Evolutionary conservation across 2,329 filamentous ascomycete species (phyloP).

Genomic region (Aspergillus floridensis): DNA sequence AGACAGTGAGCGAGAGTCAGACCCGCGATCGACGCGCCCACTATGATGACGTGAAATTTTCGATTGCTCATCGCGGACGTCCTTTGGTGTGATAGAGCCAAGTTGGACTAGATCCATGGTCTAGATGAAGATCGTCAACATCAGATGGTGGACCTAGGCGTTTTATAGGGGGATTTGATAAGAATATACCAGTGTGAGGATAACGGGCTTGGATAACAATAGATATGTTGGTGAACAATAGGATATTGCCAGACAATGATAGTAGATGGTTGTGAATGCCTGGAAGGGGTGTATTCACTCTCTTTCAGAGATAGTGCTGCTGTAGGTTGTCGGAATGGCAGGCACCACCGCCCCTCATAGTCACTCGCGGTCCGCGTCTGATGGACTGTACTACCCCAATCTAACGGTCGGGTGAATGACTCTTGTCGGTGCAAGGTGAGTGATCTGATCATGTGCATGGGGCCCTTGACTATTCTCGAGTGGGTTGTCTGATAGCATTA

Average conservation of each 20-base stretch:
- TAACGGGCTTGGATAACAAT: background rate
- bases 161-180: background rate
- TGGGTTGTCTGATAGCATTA: background rate
- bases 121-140: background rate
- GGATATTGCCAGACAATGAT: background rate
- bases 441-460: background rate
- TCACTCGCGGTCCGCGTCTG: background rate
- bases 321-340: background rate
- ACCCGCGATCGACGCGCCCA: constrained; percentile 1
- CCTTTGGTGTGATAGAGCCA: background rate
- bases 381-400: background rate
- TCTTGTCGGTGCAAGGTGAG: background rate
- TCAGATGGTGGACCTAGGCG: background rate
- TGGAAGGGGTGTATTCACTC: background rate
- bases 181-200: background rate
- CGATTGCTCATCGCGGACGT: background rate
- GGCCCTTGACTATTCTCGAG: background rate
- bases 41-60: constrained; percentile 2
- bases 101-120: background rate
- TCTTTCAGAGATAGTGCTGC: background rate
- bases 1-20: constrained; percentile 5
- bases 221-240: background rate
- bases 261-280: background rate
- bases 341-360: background rate
- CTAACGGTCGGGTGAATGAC: background rate